phyloP scores from a whole-genome alignment of 2,329 filamentous ascomycete species.

The Fusarium musae region DNA sequence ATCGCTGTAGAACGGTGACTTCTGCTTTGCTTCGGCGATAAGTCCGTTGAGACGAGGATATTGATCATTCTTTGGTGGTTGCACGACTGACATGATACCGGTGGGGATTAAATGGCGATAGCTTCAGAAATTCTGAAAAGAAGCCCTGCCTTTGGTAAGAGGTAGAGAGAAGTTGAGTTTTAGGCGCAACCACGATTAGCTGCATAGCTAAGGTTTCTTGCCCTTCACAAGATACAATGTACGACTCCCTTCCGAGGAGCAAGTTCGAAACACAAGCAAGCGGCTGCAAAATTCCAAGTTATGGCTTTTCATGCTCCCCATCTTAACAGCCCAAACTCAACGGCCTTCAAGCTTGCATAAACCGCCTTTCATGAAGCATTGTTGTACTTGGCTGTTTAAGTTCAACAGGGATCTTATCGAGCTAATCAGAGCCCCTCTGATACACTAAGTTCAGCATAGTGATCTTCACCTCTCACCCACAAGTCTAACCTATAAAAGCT shows the following conservation, averaged over 20 bases:
- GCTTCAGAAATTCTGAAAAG: not conserved
- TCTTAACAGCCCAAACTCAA: not conserved
- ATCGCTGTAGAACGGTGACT: not conserved
- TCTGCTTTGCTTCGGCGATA: not conserved
- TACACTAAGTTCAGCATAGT: not conserved
- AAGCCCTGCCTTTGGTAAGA: fast-evolving
- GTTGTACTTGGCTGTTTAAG: not conserved
- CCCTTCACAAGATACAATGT: no score
- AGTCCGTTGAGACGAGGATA: not conserved
- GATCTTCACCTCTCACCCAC: not conserved
- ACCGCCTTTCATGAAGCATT: not conserved
- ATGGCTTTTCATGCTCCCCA: not conserved
- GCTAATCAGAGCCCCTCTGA: not conserved
- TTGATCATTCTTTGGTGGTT: not conserved
- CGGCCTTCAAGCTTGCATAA: not conserved
- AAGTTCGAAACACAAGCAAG: no score
- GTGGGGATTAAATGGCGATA: fast-evolving
- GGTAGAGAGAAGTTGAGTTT: not conserved
- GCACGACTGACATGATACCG: not conserved
- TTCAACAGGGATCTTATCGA: not conserved
- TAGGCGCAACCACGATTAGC: no score
- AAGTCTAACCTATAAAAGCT: not conserved
- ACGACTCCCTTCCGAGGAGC: not conserved
- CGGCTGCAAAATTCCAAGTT: not conserved
- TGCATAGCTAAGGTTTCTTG: no score